These are phyloP conservation scores for Emmonsia crescens DNA, from an alignment of 2,329 filamentous ascomycete species.

Conservation along the genomic window DNA sequence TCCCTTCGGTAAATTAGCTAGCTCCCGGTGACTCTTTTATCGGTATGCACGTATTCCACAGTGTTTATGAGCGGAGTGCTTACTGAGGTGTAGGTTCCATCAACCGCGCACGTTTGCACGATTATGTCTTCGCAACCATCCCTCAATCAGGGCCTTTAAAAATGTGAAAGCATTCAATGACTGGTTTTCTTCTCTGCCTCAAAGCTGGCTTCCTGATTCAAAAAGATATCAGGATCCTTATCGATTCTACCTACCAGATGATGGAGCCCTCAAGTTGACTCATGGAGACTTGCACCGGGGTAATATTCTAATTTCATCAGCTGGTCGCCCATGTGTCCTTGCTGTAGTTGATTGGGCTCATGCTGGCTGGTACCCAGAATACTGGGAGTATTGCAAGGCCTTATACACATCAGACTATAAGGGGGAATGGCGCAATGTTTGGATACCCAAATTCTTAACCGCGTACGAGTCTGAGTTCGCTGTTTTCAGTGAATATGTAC, in stretches of 20 bases:
- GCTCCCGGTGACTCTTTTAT: slow-evolving; percentile 16
- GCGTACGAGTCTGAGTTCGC: slow-evolving; percentile 4
- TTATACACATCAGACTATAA: slow-evolving; percentile 17
- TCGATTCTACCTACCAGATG: slow-evolving; percentile 19
- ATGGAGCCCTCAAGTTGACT: slow-evolving; percentile 22
- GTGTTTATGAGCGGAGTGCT: slow-evolving; percentile 1
- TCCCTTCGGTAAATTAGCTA: slow-evolving; percentile 15
- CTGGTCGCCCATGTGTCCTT: slow-evolving; percentile 14
- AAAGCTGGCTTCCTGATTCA: slow-evolving; percentile 11
- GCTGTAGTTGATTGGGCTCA: slow-evolving; percentile 25
- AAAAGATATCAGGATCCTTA: slow-evolving; percentile 14
- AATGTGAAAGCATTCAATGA: slow-evolving; percentile 20
- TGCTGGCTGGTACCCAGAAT: no score
- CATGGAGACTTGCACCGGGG: slow-evolving; percentile 24
- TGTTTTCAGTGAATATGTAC: slow-evolving; percentile 8
- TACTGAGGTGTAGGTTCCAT: slow-evolving; percentile 14
- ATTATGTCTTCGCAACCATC: slow-evolving; percentile 17
- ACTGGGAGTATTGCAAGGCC: slow-evolving; percentile 27
- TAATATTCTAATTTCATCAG: slow-evolving; percentile 24
- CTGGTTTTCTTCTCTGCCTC: slow-evolving; percentile 19
- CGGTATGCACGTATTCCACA: slow-evolving; percentile 11
- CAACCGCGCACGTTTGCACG: slow-evolving; percentile 8
- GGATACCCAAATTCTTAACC: slow-evolving; percentile 15
- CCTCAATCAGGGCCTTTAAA: slow-evolving; percentile 13
- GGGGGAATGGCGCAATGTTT: slow-evolving; percentile 14